Conservation (phyloP, 2,329 filamentous ascomycete species). For the Bipolaris gigantea region DNA sequence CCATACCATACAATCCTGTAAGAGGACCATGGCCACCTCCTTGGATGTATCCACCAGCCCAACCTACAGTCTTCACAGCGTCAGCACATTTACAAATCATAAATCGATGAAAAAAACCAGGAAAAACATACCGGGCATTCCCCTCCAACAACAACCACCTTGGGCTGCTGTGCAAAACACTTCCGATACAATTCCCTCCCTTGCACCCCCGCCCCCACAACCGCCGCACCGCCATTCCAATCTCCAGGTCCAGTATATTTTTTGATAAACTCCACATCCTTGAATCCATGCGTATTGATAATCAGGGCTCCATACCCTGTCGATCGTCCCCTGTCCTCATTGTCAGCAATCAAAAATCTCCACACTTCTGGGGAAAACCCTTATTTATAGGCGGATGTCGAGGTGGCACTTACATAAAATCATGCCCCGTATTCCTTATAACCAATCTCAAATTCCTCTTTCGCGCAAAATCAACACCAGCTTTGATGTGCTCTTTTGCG, state of each 20-base stretch:
- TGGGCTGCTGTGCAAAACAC: slow-evolving; percentile 34
- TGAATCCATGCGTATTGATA: slow-evolving; percentile 45
- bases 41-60: slow-evolving; percentile 49
- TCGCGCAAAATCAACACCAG: slow-evolving; percentile 40
- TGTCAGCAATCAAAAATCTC: slow-evolving; percentile 1
- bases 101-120: no score
- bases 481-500: slow-evolving; percentile 37
- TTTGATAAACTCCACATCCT: slow-evolving; percentile 33
- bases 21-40: slow-evolving; percentile 51
- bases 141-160: slow-evolving; percentile 42
- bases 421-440: slow-evolving; percentile 43
- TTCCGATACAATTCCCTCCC: slow-evolving; percentile 38
- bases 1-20: slow-evolving; percentile 43
- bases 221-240: slow-evolving; percentile 39
- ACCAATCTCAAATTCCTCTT: slow-evolving; percentile 37
- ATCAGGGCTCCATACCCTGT: slow-evolving; percentile 40
- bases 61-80: slow-evolving; percentile 38
- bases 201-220: slow-evolving; percentile 42
- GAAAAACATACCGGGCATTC: slow-evolving; percentile 37
- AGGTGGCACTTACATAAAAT: slow-evolving; percentile 30
- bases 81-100: slow-evolving; percentile 4
- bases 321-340: slow-evolving; percentile 31
- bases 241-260: slow-evolving; percentile 37
- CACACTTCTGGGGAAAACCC: no score
- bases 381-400: no score